phyloP scores from a whole-genome alignment of 1,284 basidiomycete genomes.

The Rhodotorula sp. region DNA sequence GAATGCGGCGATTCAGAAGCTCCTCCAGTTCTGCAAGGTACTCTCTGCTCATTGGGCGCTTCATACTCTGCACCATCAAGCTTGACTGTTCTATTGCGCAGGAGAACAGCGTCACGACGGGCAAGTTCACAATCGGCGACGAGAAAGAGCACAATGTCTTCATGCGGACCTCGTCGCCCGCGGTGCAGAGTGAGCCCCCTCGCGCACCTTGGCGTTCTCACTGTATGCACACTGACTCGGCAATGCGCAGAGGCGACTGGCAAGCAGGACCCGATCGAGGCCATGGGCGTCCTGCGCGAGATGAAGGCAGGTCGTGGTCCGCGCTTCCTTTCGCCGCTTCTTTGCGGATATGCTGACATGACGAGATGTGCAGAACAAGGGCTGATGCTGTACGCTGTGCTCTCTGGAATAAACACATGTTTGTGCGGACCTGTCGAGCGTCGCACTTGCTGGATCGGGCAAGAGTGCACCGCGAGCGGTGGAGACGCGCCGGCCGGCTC shows the following conservation, averaged over 20 bases:
- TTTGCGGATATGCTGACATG: neutral
- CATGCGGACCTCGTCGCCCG: slow-evolving; percentile 57
- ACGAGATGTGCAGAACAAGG: slow-evolving; percentile 23
- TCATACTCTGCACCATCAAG: too few species aligned
- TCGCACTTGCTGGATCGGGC: neutral
- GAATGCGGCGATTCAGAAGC: slow-evolving; percentile 61
- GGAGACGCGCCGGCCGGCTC: too few species aligned
- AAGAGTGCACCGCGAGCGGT: too few species aligned
- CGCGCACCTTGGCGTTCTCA: neutral
- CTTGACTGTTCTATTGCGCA: neutral
- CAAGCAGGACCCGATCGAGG: slow-evolving; percentile 27
- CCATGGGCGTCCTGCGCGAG: slow-evolving; percentile 37
- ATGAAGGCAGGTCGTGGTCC: slow-evolving; percentile 23
- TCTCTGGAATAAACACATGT: neutral
- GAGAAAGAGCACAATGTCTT: slow-evolving; percentile 85
- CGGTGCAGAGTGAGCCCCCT: slow-evolving; percentile 25
- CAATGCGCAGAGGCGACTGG: slow-evolving; percentile 24
- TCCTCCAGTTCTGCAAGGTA: slow-evolving; percentile 59
- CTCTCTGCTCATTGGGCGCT: slow-evolving; percentile 37
- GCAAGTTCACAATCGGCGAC: slow-evolving; percentile 77
- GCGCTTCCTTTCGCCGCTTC: neutral
- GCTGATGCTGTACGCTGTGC: neutral
- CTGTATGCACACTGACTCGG: neutral
- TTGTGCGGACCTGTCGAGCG: neutral
- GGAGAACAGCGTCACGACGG: slow-evolving; percentile 63